phyloP scores from a whole-genome alignment of 2,329 filamentous ascomycete genomes.

The Epichloe sibirici region DNA sequence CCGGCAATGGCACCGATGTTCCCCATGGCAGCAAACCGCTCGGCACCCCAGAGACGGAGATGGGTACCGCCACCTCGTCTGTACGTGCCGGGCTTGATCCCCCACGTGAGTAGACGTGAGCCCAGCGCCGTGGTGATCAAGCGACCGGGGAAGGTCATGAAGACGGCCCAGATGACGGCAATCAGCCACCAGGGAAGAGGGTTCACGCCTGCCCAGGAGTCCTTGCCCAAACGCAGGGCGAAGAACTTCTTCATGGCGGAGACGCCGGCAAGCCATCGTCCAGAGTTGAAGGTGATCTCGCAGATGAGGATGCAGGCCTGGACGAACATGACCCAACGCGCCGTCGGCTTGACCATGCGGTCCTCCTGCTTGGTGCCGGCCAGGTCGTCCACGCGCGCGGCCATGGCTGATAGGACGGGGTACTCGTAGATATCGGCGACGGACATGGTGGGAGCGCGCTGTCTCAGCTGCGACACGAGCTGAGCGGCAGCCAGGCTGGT shows the following conservation, averaged over 20 bases:
- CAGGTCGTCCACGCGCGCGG: conserved; percentile 9
- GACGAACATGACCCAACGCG: conserved; percentile 9
- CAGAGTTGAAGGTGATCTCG: conserved; percentile 7
- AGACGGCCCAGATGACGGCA: conserved; percentile 6
- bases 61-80: conserved; percentile 9
- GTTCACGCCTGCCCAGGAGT: conserved; percentile 7
- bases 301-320: conserved; percentile 8
- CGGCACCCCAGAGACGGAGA: conserved; percentile 11
- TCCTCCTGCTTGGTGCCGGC: conserved; percentile 5
- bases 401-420: conserved; percentile 9
- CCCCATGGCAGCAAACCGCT: conserved; percentile 7
- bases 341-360: conserved; percentile 10
- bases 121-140: conserved; percentile 8
- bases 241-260: conserved; percentile 8
- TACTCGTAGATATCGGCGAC: conserved; percentile 12
- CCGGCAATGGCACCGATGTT: conserved; percentile 7
- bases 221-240: neutral
- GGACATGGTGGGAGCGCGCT: conserved; percentile 10
- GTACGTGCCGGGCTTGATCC: conserved; percentile 11
- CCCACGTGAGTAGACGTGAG: conserved; percentile 6
- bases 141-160: conserved; percentile 9
- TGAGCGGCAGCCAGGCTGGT: conserved; percentile 13
- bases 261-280: conserved; percentile 7
- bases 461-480: conserved; percentile 12
- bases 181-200: conserved; percentile 8